phyloP scores from a whole-genome alignment of 441 rosid genomes.

The Arabidopsis lyrata region DNA sequence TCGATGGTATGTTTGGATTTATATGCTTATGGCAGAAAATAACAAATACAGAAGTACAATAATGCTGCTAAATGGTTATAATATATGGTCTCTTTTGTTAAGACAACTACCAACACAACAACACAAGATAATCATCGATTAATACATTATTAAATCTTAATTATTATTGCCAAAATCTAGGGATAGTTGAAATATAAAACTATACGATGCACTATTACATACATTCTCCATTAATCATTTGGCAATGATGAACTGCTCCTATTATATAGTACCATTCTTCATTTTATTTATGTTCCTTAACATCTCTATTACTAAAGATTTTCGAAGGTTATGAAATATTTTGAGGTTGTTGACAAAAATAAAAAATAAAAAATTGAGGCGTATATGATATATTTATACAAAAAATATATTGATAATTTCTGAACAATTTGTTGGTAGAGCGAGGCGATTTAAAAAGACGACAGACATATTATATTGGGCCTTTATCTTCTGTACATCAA shows the following conservation, averaged over 20 bases:
- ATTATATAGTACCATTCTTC: neutral
- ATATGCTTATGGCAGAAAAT: slow-evolving; percentile 23
- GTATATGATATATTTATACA: too few species aligned
- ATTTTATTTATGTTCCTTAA: neutral
- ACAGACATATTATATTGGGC: neutral
- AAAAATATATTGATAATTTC: too few species aligned
- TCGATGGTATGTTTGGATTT: slow-evolving; percentile 22
- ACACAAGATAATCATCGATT: slow-evolving; percentile 33
- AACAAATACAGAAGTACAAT: slow-evolving; percentile 19
- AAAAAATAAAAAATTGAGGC: too few species aligned
- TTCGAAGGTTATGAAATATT: neutral
- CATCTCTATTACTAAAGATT: neutral
- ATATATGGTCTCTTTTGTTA: slow-evolving; percentile 28
- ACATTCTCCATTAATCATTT: slow-evolving; percentile 37
- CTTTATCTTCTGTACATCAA: neutral
- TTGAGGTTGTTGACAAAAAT: too few species aligned
- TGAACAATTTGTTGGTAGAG: too few species aligned
- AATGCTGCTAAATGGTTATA: slow-evolving; percentile 14
- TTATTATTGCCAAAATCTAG: slow-evolving; percentile 44
- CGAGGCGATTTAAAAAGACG: too few species aligned
- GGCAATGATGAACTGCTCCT: slow-evolving; percentile 11
- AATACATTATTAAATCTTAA: slow-evolving; percentile 9
- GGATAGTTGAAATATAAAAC: slow-evolving; percentile 39
- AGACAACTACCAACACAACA: slow-evolving; percentile 34
- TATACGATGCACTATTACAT: slow-evolving; percentile 29